phyloP scores from a whole-genome alignment of 1,139 yeast species.

The Geotrichum armillariae region DNA sequence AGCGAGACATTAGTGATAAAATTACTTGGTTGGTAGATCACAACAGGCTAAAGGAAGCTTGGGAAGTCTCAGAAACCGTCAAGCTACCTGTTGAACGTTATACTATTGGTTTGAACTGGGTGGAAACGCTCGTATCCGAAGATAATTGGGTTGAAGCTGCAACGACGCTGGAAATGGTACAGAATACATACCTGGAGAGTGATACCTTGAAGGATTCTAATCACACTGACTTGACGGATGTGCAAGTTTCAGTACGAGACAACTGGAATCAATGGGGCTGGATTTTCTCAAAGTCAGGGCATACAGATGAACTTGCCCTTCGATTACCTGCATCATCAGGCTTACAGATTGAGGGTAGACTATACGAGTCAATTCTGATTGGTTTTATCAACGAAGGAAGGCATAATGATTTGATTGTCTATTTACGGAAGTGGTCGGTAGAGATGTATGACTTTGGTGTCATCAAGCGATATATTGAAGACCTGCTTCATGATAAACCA shows the following conservation, averaged over 20 bases:
- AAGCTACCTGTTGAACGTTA: conserved; percentile 53
- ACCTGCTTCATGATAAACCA: conserved; percentile 35
- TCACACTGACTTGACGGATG: background rate
- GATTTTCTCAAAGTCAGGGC: conserved; percentile 52
- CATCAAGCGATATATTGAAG: conserved; percentile 52
- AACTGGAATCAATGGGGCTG: conserved; percentile 73
- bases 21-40: conserved; percentile 69
- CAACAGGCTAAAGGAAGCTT: conserved; percentile 62
- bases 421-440: conserved; percentile 59
- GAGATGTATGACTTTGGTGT: conserved; percentile 51
- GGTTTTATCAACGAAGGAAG: conserved; percentile 50
- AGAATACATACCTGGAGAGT: conserved; percentile 36
- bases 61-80: conserved; percentile 68
- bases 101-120: conserved; percentile 61
- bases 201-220: conserved; percentile 27
- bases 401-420: conserved; percentile 31
- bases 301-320: conserved; percentile 50
- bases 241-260: conserved; percentile 19
- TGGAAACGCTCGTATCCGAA: conserved; percentile 52
- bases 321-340: conserved; percentile 50
- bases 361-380: conserved; percentile 55
- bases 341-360: conserved; percentile 42
- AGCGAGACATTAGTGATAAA: conserved; percentile 64
- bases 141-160: conserved; percentile 62
- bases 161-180: conserved; percentile 47